phyloP scores from a whole-genome alignment of 257 asterid species.

The Lantana camara region DNA sequence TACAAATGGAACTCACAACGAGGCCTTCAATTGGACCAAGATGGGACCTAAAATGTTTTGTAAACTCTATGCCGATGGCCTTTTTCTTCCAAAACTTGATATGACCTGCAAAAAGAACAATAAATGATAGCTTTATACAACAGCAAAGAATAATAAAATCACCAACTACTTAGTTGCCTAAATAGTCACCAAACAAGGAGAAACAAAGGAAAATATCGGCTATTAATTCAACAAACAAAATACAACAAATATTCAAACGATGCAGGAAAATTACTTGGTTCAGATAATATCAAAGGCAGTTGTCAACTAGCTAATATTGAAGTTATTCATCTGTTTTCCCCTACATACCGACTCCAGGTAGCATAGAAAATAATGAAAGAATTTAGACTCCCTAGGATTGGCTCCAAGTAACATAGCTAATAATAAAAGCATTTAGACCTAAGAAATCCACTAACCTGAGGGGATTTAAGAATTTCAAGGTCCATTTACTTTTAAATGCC shows the following conservation, averaged over 20 bases:
- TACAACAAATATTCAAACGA: background rate
- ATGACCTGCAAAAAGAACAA: conserved; percentile 65
- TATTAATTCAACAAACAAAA: background rate
- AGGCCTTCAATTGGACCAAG: conserved; percentile 98
- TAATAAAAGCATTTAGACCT: background rate
- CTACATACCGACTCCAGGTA: background rate
- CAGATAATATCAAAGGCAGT: conserved; percentile 15
- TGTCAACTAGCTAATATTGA: background rate
- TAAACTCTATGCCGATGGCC: conserved; percentile 82
- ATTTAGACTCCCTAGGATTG: too few relatives aligned
- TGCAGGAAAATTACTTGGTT: background rate
- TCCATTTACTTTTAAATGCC: background rate
- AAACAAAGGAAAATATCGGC: conserved; percentile 7
- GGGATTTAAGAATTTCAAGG: conserved; percentile 1
- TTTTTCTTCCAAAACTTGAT: conserved; percentile 98
- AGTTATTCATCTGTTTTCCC: background rate
- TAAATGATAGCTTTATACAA: conserved; percentile 6
- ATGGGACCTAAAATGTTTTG: conserved; percentile 97
- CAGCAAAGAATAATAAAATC: background rate
- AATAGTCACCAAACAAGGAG: conserved; percentile 17
- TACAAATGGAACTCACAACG: conserved; percentile 59
- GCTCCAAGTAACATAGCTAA: background rate
- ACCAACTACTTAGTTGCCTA: conserved; percentile 6
- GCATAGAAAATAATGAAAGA: too few relatives aligned
- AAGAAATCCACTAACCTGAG: background rate